A percentile compares a stretch with the other conserved stretches of the same genome.
Conservation (phyloP, 371 early-diverging fungal species). For the Rhizomucor miehei region DNA sequence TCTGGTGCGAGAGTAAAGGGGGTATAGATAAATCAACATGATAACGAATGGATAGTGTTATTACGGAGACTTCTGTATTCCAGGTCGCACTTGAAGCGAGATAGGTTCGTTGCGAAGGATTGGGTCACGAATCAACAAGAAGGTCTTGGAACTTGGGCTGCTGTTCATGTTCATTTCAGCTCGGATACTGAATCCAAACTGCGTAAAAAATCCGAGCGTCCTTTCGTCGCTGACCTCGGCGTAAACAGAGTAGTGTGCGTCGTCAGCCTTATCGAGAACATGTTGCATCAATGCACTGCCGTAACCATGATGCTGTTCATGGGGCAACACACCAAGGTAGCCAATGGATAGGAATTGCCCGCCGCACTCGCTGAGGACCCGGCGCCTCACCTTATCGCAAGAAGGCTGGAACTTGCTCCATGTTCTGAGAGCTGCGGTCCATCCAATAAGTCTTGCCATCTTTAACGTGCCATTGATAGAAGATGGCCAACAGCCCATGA, state of each 20-base stretch:
- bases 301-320: constrained; percentile 35
- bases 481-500: constrained; percentile 15
- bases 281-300: constrained; percentile 31
- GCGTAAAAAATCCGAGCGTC: constrained; percentile 63
- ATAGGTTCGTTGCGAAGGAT: constrained; percentile 9
- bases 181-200: constrained; percentile 25
- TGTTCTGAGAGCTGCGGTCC: constrained; percentile 29
- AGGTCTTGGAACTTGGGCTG: constrained; percentile 2
- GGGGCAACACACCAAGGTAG: constrained; percentile 36
- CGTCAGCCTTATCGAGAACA: constrained; percentile 55
- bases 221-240: constrained; percentile 84
- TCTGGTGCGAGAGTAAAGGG: neutral
- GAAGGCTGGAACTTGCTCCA: constrained; percentile 28
- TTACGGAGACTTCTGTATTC: constrained; percentile 24
- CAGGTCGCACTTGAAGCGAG: constrained; percentile 28
- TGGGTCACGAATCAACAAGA: constrained; percentile 32
- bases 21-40: neutral
- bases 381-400: constrained; percentile 30
- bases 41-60: neutral
- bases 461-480: constrained; percentile 22
- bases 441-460: constrained; percentile 24
- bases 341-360: constrained; percentile 22
- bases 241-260: constrained; percentile 86
- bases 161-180: constrained; percentile 13
- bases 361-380: constrained; percentile 16